Conservation (phyloP, 345 rosid species). For the Odontarrhena argentea region DNA sequence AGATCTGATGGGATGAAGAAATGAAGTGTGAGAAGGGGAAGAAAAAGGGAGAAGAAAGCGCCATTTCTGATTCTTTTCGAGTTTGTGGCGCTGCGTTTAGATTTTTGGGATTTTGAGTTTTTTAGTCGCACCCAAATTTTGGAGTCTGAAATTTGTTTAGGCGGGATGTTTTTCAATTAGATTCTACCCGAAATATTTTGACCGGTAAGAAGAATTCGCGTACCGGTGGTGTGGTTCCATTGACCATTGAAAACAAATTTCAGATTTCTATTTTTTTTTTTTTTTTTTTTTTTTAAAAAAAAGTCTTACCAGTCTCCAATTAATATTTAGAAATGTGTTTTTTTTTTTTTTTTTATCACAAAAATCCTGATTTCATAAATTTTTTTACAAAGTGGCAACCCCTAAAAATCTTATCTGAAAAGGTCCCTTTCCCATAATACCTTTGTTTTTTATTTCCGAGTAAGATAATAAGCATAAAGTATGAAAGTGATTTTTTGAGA, state of each 20-base stretch:
- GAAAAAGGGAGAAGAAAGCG: conserved; percentile 35
- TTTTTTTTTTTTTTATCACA: too few species aligned
- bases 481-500: too few species aligned
- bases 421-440: too few species aligned
- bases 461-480: too few species aligned
- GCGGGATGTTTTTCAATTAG: conserved; percentile 20
- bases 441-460: too few species aligned
- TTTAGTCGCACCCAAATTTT: conserved; percentile 14
- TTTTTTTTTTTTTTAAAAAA: too few species aligned
- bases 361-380: too few species aligned
- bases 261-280: too few species aligned
- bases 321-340: too few species aligned
- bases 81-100: conserved; percentile 27
- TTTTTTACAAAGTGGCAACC: too few species aligned
- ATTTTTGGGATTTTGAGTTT: conserved; percentile 19
- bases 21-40: conserved; percentile 3
- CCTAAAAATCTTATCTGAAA: too few species aligned
- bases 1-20: conserved; percentile 30
- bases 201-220: background rate
- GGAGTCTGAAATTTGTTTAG: conserved; percentile 31
- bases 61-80: conserved; percentile 17
- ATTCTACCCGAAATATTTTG: conserved; percentile 14
- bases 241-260: conserved; percentile 1
- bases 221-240: background rate
- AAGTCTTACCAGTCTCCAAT: too few species aligned